Percentiles rank a stretch among this genome's conserved stretches.
These are phyloP conservation scores for Tylopilus rubrobrunneus DNA, from an alignment of 768 basidiomycete species.

Conservation along the genomic window DNA sequence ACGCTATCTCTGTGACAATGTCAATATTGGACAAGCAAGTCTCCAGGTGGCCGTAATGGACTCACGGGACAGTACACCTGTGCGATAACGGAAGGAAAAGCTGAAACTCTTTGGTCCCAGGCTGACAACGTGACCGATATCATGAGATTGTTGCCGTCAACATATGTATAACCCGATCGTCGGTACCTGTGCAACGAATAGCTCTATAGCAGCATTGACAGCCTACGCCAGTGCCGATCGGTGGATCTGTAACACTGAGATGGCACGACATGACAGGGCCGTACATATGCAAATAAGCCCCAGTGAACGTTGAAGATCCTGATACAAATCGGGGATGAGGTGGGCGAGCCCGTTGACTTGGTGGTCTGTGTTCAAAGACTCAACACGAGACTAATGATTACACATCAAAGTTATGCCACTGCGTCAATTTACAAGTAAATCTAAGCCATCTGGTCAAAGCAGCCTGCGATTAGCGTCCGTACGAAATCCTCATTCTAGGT, in stretches of 20 bases:
- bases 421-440: conserved; percentile 9
- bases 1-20: no score
- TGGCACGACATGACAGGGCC: no score
- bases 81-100: background rate
- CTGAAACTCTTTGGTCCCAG: background rate
- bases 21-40: background rate
- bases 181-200: background rate
- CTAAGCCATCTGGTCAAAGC: background rate
- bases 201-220: no score
- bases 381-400: background rate
- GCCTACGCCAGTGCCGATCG: background rate
- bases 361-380: no score
- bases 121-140: background rate
- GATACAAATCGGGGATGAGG: no score
- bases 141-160: background rate
- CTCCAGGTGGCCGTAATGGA: background rate
- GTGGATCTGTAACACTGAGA: no score
- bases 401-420: background rate
- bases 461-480: background rate
- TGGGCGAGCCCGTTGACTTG: no score
- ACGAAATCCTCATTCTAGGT: conserved; percentile 5
- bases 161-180: no score
- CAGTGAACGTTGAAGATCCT: no score
- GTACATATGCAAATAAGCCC: no score
- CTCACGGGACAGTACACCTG: background rate